Percentiles rank a stretch among this genome's conserved stretches.
Conservation (phyloP, 805 yeast species). For the Yarrowia phangngaensis region DNA sequence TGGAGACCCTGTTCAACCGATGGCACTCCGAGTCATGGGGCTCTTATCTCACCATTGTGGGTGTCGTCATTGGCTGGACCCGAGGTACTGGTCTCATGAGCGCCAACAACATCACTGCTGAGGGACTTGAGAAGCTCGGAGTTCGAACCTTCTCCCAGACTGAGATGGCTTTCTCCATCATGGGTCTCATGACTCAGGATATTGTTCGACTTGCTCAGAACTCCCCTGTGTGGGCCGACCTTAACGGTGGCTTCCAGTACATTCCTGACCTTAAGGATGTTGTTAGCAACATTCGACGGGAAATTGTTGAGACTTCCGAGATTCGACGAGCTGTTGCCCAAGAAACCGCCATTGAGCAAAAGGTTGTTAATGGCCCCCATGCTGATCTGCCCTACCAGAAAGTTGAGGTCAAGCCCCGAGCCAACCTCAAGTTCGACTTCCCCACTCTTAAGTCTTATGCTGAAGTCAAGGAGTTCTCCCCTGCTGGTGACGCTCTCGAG, state of each 20-base stretch:
- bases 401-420: conserved; percentile 82
- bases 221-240: conserved; percentile 94
- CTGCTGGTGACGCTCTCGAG: conserved; percentile 54
- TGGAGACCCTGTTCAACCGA: conserved; percentile 96
- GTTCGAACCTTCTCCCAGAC: conserved; percentile 97
- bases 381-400: conserved; percentile 82
- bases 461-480: conserved; percentile 60
- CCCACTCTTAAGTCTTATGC: conserved; percentile 78
- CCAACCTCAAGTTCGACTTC: conserved; percentile 91
- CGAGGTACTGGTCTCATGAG: conserved; percentile 99
- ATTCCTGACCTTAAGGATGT: conserved; percentile 86
- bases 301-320: conserved; percentile 76
- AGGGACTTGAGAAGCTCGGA: conserved; percentile 92
- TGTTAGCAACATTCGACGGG: conserved; percentile 70
- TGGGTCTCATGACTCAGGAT: conserved; percentile 88
- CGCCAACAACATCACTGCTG: conserved; percentile 95
- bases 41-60: conserved; percentile 88
- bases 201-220: conserved; percentile 83
- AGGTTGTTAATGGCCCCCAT: conserved; percentile 77
- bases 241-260: conserved; percentile 97
- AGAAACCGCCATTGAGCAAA: conserved; percentile 85
- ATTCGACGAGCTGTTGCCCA: conserved; percentile 92
- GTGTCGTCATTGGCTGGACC: conserved; percentile 99
- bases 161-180: conserved; percentile 98
- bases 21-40: conserved; percentile 99